Base-by-base conservation (phyloP, 768 basidiomycete species). In the Macrolepiota dolichaula region DNA sequence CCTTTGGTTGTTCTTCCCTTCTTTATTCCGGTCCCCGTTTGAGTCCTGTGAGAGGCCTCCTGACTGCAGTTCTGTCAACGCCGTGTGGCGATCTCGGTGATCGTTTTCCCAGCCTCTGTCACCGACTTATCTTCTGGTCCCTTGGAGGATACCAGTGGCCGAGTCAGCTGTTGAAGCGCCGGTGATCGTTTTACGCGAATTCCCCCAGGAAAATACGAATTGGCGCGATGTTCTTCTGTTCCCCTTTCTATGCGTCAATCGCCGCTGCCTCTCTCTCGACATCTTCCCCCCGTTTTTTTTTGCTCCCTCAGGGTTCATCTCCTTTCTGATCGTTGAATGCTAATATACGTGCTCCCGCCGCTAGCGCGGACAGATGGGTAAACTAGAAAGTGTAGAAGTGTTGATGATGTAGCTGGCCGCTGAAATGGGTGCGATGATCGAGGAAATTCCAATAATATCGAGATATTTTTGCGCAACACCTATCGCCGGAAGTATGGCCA, bases 331-430 rank as follows among this genome's bases (percentile, higher is more conserved):
- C 10, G 36, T 6, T 65, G 59, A 51, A 58, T 32, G 24, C 40
- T 60, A 51, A 60, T 32, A 29, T 50, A 32, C 56, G 44, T 60
- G 35, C 46, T 58, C 54, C 42, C 51, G 62, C 62, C 51, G 62
- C 62, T 68, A 80, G 81, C 71, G 79, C 63, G 72, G 74, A 22
- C 65, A 70, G 59, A 64, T 68, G 36, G 77, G 76, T 24, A 73
- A 72, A 61, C 65, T 79, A 7, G 71, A 76, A 64, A 72, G 72
- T 22, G 73, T 82, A 47, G 79, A 80, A 62, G 75, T 82, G 17
- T 65, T 81, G 59, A 77, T 76, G 65, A 76, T 81, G 76, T 81
- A 75, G 66, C 61, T 32, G 29, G 32, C 47, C 47, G n/a, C 19
- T n/a, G 46, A 37, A 22, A 13, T 7, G 29, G 12, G 17, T 17